Base-by-base conservation (phyloP, 805 yeast genomes). In the Nakazawaea ishiwadae region DNA sequence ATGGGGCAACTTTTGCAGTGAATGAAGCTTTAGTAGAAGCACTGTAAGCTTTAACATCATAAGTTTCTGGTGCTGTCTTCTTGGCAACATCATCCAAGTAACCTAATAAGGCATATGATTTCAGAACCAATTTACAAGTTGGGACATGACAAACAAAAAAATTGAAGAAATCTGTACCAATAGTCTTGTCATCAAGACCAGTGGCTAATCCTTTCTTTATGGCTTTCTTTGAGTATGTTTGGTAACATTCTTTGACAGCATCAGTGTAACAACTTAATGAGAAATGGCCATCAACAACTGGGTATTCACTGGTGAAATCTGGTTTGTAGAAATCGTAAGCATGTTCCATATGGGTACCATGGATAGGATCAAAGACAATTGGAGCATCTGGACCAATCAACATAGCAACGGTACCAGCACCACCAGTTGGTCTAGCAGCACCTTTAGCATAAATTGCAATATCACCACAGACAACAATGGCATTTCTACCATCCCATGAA, bases 381-480 rank as follows among this genome's bases (percentile, higher is more conserved):
- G 99, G 99, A 31, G 99, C 97, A 60, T 93, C 96, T 40, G 98
- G 96, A 39, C 99, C 99, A 56, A 93, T 86, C 62, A 85, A 79
- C 60, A 93, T 56, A 33, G 99, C 99, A 46, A 91, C 95, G 36
- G 95, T 75, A 62, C 99, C 99, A 42, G 95, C 97, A 71, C 99
- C 99, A 65, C 99, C 99, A 40, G 99, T 93, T 59, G 99, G 99
- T 75, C 99, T 84, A 44, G 99, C 99, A 29, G 95, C 84, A 62
- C 99, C 99, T 69, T 90, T 79, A 56, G 90, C 89, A 68, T 93
- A 93, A 53, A 93, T 82, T 59, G 99, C 99, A 64, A 93, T 93
- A 67, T 93, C 99, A 66, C 97, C 98, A 60, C 93, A 81, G 17
- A 91, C 96, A 43, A 91, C 99, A 56, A 93, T 78, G 43, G 98